Evolutionary conservation across 2,329 filamentous ascomycete genomes (phyloP).

Genomic region (Sarocladiaceae sp.): DNA sequence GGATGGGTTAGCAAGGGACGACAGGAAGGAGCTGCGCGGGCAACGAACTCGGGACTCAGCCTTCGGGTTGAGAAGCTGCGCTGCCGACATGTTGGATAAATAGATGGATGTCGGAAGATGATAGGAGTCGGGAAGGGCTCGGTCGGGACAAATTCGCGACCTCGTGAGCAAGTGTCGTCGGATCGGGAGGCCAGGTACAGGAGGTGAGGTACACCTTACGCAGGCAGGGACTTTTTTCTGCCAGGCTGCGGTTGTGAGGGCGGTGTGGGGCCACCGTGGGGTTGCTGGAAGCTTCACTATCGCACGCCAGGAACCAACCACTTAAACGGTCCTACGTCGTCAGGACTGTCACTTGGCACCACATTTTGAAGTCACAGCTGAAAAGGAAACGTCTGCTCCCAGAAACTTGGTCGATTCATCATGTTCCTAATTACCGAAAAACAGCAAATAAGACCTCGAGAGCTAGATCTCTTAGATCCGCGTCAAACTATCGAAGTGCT

Average conservation of each 20-base stretch:
- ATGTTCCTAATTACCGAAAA: slow-evolving; percentile 5
- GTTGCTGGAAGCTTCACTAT: slow-evolving; percentile 9
- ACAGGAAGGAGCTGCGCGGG: slow-evolving; percentile 9
- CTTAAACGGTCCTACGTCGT: too few species aligned
- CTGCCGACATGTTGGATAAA: slow-evolving; percentile 74
- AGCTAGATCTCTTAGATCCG: background rate
- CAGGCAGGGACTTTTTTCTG: slow-evolving; percentile 11
- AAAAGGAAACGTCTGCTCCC: too few species aligned
- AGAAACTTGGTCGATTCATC: slow-evolving; percentile 9
- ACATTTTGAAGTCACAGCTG: too few species aligned
- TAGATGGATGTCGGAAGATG: background rate
- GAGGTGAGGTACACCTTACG: slow-evolving; percentile 8
- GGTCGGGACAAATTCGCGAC: slow-evolving; percentile 8
- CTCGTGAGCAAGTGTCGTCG: slow-evolving; percentile 6
- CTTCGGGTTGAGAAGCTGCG: slow-evolving; percentile 97
- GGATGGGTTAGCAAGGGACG: slow-evolving; percentile 21
- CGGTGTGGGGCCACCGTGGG: slow-evolving; percentile 9
- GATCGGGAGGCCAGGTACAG: background rate
- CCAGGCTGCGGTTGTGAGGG: slow-evolving; percentile 4
- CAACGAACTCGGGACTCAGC: slow-evolving; percentile 85
- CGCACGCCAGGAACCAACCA: too few species aligned
- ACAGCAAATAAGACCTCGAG: background rate
- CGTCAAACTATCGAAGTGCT: background rate
- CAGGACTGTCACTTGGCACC: too few species aligned
- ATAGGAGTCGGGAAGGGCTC: background rate